A percentile compares a stretch with the other conserved stretches of the same genome.
Evolutionary conservation across 306 rosid species (phyloP).

Genomic region (Comarum palustre): DNA sequence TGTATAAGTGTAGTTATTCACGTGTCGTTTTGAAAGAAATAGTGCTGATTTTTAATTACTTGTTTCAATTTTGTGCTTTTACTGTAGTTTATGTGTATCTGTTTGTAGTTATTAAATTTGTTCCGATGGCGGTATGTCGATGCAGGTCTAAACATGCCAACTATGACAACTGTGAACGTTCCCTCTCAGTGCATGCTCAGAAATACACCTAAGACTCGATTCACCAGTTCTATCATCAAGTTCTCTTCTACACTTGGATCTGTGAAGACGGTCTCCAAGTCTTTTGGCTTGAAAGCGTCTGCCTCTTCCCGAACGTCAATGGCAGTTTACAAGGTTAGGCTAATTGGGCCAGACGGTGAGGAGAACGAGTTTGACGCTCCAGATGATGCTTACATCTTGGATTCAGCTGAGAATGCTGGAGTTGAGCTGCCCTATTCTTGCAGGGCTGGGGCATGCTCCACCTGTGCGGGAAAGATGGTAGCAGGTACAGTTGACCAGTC

Average conservation of each 20-base stretch:
- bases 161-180: slow-evolving; percentile 48
- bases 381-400: slow-evolving; percentile 64
- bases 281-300: slow-evolving; percentile 61
- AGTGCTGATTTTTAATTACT: background rate
- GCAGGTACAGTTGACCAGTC: slow-evolving; percentile 64
- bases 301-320: slow-evolving; percentile 41
- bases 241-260: slow-evolving; percentile 48
- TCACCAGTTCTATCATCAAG: slow-evolving; percentile 34
- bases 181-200: slow-evolving; percentile 43
- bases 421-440: slow-evolving; percentile 70
- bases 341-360: slow-evolving; percentile 56
- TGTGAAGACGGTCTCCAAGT: slow-evolving; percentile 40
- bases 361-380: slow-evolving; percentile 70
- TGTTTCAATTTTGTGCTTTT: background rate
- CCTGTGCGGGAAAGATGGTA: slow-evolving; percentile 59
- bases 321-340: slow-evolving; percentile 70
- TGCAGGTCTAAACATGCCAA: slow-evolving; percentile 49
- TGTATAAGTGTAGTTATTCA: background rate
- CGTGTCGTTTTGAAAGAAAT: background rate
- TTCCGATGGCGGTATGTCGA: slow-evolving; percentile 22
- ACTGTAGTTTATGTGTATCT: background rate
- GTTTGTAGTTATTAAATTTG: slow-evolving; percentile 4
- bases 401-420: slow-evolving; percentile 78
- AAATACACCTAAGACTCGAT: slow-evolving; percentile 22
- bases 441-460: slow-evolving; percentile 80